A percentile compares a stretch with the other conserved stretches of the same genome.
Evolutionary conservation across 2,329 filamentous ascomycete species (phyloP).

Genomic region (Alternaria angustiovoidea): DNA sequence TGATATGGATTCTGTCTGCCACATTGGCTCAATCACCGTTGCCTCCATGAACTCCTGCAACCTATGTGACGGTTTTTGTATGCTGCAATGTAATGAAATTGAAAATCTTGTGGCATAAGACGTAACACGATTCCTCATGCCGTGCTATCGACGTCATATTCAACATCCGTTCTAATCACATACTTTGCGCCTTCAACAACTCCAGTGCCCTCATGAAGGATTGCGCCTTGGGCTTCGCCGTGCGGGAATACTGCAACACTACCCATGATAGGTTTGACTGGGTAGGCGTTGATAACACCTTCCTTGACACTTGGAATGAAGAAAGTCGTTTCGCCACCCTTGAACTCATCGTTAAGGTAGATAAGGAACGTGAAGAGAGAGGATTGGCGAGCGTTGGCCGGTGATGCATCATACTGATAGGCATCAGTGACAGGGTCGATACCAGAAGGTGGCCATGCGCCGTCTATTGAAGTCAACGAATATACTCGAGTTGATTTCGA

Average conservation of each 20-base stretch:
- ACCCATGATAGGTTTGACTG: slow-evolving; percentile 73
- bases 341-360: slow-evolving; percentile 76
- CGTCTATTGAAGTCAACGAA: slow-evolving; percentile 54
- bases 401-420: slow-evolving; percentile 74
- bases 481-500: neutral
- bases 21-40: neutral
- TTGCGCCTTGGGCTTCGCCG: slow-evolving; percentile 69
- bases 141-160: slow-evolving; percentile 65
- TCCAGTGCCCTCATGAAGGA: slow-evolving; percentile 75
- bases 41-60: neutral
- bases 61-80: neutral
- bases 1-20: neutral
- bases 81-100: neutral
- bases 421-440: slow-evolving; percentile 63
- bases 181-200: slow-evolving; percentile 73
- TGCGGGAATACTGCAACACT: slow-evolving; percentile 74
- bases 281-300: slow-evolving; percentile 73
- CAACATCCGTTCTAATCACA: slow-evolving; percentile 74
- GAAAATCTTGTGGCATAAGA: neutral
- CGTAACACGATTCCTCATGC: neutral
- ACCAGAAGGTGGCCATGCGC: slow-evolving; percentile 76
- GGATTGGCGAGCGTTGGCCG: slow-evolving; percentile 66
- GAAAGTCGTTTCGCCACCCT: slow-evolving; percentile 75
- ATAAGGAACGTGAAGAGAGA: slow-evolving; percentile 74
- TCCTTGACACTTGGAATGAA: slow-evolving; percentile 71